Percentiles rank a stretch among this genome's conserved stretches.
Evolutionary conservation across 169 alveolate genomes (phyloP).

Genomic region (Eimeria maxima): DNA sequence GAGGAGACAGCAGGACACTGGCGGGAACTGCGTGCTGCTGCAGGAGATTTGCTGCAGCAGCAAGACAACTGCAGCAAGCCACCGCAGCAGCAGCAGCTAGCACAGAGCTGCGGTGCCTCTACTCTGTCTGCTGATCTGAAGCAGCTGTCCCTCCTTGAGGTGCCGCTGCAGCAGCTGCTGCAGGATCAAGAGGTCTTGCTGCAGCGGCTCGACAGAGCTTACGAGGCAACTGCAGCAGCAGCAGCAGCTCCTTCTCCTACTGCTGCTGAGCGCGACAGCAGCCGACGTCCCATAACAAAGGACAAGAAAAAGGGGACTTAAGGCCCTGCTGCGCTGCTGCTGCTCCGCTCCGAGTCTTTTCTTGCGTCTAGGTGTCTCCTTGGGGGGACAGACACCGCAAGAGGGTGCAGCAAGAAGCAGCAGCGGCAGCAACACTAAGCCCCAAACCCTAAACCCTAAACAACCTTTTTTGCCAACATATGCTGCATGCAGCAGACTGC

Average conservation of each 20-base stretch:
- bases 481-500: no score
- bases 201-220: slow-evolving; percentile 13
- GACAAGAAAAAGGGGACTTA: no score
- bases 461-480: no score
- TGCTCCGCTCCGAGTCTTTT: neutral
- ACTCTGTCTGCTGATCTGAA: slow-evolving; percentile 21
- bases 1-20: neutral
- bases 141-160: neutral
- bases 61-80: slow-evolving; percentile 30
- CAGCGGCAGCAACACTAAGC: no score
- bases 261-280: neutral
- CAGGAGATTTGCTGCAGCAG: neutral
- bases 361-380: no score
- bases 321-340: neutral
- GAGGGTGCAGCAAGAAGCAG: no score
- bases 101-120: slow-evolving; percentile 30
- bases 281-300: neutral
- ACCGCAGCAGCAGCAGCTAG: slow-evolving; percentile 60
- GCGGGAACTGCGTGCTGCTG: neutral
- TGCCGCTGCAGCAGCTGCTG: slow-evolving; percentile 42
- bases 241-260: neutral
- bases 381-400: no score
- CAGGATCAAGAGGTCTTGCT: slow-evolving; percentile 23
- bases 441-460: no score
- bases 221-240: neutral